Percentiles rank a stretch among this genome's conserved stretches.
phyloP scores from a whole-genome alignment of 257 asterid species.

The Asclepias syriaca region DNA sequence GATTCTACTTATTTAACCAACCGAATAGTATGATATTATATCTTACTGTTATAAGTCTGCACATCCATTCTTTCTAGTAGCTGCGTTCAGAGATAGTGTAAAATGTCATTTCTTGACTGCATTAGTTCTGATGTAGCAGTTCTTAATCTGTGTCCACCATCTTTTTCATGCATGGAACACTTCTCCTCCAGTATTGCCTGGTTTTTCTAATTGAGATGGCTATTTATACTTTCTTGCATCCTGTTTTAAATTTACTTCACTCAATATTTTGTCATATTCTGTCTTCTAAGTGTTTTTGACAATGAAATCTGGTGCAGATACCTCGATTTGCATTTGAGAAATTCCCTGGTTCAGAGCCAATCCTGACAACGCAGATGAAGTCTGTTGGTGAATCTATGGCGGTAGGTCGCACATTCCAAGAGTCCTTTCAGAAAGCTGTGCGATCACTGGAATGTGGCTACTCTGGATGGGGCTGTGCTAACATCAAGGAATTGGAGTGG shows the following conservation, averaged over 20 bases:
- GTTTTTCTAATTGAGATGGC: not conserved
- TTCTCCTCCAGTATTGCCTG: not conserved
- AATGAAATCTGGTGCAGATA: conserved; percentile 42
- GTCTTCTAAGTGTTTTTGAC: not conserved
- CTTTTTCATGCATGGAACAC: not conserved
- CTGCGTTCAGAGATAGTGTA: not conserved
- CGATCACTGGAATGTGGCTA: conserved; percentile 82
- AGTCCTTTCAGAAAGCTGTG: conserved; percentile 91
- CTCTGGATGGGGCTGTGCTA: conserved; percentile 93
- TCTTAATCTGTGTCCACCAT: not conserved
- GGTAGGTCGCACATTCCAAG: conserved; percentile 95
- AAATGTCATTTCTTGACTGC: not conserved
- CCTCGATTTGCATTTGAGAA: conserved; percentile 96
- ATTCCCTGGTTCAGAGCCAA: conserved; percentile 97
- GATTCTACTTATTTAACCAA: not conserved
- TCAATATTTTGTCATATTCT: not conserved
- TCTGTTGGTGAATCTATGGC: conserved; percentile 99
- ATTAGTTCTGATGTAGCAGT: not conserved
- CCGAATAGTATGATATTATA: too few relatives aligned
- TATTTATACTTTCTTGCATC: not conserved
- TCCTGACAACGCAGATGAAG: conserved; percentile 94
- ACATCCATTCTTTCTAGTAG: not conserved
- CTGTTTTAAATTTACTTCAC: not conserved
- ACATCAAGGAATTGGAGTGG: conserved; percentile 79
- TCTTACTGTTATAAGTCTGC: not conserved